Base-by-base conservation (phyloP, 306 rosid genomes). In the Alnus rubra region DNA sequence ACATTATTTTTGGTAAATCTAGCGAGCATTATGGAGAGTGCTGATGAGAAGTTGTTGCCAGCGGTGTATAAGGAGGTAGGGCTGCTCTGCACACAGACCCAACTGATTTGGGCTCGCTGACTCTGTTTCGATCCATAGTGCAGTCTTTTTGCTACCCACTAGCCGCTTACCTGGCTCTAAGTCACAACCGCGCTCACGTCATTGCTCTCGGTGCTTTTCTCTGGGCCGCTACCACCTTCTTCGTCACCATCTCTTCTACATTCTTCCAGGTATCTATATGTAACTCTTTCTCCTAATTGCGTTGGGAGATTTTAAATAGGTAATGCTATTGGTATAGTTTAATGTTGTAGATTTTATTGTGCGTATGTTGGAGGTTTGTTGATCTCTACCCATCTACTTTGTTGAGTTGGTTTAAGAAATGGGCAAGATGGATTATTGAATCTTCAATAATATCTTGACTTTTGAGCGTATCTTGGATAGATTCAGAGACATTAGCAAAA, bases 51-150 rank as follows among this genome's bases (percentile, higher is more conserved):
- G 5, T 47, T 94, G 79, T n/a, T 92, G 16, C 97, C 96, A 2
- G 96, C 93, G 6, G 97, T 88, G 1, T 94, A 92, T 64, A 89
- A 89, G 54, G 98, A 92, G 28, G 86, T 94, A 1, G 94, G 7
- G 84, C 78, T 2, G 92, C 90, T 69, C 90, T 94, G 0, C 85
- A 88, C 81, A 87, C 84, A 3, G 97, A 88, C 79, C 98, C 98
- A 23, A 90, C 94, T 9, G 91, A 92, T 0, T 78, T 92, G 58
- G 97, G 97, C 0, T 89, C 93, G 0, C 87, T 94, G 23, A 92
- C 93, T 71, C 88, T 92, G 2, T 88, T 86, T 62, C 84, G 97
- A 73, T 92, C 98, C 35, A 74, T 91, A 0, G 98, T 94, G 19
- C 97, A 91, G 48, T 80, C 91, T 0, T 16, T 81, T 0, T 92